phyloP scores from a whole-genome alignment of 164 flowering plant species.

The Dillenia turbinata region DNA sequence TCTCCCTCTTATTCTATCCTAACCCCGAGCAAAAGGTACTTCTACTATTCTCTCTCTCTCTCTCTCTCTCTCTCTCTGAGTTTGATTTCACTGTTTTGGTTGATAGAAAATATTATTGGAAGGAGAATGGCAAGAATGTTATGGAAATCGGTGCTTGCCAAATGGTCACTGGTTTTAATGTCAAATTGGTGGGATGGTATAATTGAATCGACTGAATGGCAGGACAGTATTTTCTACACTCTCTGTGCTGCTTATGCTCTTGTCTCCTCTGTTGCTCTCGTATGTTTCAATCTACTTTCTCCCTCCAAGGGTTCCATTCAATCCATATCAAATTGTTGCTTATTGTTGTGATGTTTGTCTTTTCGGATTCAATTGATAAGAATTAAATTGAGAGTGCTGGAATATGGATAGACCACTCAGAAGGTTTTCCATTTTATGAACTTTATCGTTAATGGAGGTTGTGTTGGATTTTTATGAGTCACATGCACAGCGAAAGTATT shows the following conservation, averaged over 20 bases:
- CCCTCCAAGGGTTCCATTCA: background rate
- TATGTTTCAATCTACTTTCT: slow-evolving; percentile 20
- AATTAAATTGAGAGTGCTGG: slow-evolving; percentile 87
- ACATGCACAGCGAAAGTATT: too few relatives aligned
- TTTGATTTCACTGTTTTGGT: too few relatives aligned
- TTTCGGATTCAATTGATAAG: slow-evolving; percentile 78
- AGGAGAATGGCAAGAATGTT: too few relatives aligned
- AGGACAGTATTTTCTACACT: slow-evolving; percentile 77
- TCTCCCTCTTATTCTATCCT: too few relatives aligned
- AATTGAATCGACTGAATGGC: slow-evolving; percentile 79
- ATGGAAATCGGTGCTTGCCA: too few relatives aligned
- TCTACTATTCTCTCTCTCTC: too few relatives aligned
- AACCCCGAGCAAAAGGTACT: too few relatives aligned
- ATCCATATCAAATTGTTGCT: background rate
- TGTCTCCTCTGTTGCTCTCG: slow-evolving; percentile 86
- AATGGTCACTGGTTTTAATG: too few relatives aligned
- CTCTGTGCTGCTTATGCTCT: slow-evolving; percentile 83
- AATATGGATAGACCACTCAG: slow-evolving; percentile 97
- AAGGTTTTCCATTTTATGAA: slow-evolving; percentile 98
- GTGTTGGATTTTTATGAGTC: too few relatives aligned
- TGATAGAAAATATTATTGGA: too few relatives aligned
- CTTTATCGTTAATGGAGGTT: slow-evolving; percentile 79
- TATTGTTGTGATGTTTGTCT: background rate
- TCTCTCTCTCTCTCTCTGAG: too few relatives aligned
- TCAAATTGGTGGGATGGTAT: slow-evolving; percentile 82